These are phyloP conservation scores for Euclidium syriacum DNA, from an alignment of 345 rosid genomes.

Conservation along the genomic window DNA sequence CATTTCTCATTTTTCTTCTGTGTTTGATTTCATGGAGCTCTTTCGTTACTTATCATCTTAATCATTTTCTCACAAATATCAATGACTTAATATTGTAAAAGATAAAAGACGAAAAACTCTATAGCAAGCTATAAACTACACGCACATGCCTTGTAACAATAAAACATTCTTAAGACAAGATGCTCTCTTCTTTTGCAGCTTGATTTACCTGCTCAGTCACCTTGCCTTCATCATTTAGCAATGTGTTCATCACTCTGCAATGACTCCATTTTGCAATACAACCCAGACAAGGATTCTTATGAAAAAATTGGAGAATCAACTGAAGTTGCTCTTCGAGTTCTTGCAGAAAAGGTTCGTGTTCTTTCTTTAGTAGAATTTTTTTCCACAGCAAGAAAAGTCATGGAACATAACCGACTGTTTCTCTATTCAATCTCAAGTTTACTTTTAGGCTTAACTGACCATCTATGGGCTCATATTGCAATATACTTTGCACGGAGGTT, in stretches of 20 bases:
- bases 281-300: slow-evolving; percentile 82
- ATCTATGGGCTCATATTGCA: neutral
- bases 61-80: neutral
- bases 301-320: slow-evolving; percentile 99
- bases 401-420: neutral
- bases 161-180: slow-evolving; percentile 14
- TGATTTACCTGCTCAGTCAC: slow-evolving; percentile 85
- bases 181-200: slow-evolving; percentile 50
- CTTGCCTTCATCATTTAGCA: slow-evolving; percentile 90
- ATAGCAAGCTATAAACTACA: slow-evolving; percentile 2
- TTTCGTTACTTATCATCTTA: neutral
- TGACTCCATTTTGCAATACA: slow-evolving; percentile 89
- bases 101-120: neutral
- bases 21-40: neutral
- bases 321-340: slow-evolving; percentile 95
- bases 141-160: neutral
- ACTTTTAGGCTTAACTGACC: neutral
- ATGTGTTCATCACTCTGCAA: slow-evolving; percentile 98
- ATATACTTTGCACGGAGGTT: neutral
- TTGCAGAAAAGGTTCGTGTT: slow-evolving; percentile 81
- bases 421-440: neutral
- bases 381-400: slow-evolving; percentile 2
- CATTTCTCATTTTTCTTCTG: neutral
- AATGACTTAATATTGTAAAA: neutral
- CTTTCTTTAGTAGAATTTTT: neutral